Base-by-base conservation (phyloP, 1,139 yeast species). In the Hansenula anomala region DNA sequence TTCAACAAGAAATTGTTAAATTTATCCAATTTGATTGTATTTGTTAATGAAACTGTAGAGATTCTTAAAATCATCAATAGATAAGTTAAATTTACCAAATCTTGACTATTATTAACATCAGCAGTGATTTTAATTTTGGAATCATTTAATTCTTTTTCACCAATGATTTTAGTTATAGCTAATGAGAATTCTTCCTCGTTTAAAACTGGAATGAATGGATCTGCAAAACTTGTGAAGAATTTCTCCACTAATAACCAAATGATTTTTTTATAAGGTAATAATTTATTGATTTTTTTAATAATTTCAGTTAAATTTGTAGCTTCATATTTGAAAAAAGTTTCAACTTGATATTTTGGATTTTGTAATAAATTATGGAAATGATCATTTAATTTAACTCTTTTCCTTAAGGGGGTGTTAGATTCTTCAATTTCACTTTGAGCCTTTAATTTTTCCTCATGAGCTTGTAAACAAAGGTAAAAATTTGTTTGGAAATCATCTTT, bases 231-330 rank as follows among this genome's bases (percentile, higher is more conserved):
- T 13, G 25, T 28, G 34, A 51, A 47, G 31, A 47, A 49, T 17
- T 38, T 42, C 18, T 52, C 52, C 29, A 52, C 19, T 36, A 49
- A 40, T 23, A 39, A 14, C 57, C 57, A 53, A 13, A 42, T 22
- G 13, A 42, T 36, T 31, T 45, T 47, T 27, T 40, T 52, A 6
- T 39, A 36, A n/a, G 55, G 55, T 13, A 52, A 28, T 2, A 36
- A 27, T 34, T 41, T 40, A 15, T 39, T 37, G 18, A 50, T 36
- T 23, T 36, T 45, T 20, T 45, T 43, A 8, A 47, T 25, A 1
- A 48, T 22, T 2, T 50, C 52, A 8, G 26, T 30, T n/a, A 52
- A 35, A 23, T 44, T 44, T 4, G 39, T 30, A 8, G 44, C 35
- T 16, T 45, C 48, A 30, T 40, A 39, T 30, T 45, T 49, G 22